Evolutionary conservation across 2,329 filamentous ascomycete genomes (phyloP), one percentile per base, ranked within the genome.

Genomic region (Ceratocystis harringtonii): DNA sequence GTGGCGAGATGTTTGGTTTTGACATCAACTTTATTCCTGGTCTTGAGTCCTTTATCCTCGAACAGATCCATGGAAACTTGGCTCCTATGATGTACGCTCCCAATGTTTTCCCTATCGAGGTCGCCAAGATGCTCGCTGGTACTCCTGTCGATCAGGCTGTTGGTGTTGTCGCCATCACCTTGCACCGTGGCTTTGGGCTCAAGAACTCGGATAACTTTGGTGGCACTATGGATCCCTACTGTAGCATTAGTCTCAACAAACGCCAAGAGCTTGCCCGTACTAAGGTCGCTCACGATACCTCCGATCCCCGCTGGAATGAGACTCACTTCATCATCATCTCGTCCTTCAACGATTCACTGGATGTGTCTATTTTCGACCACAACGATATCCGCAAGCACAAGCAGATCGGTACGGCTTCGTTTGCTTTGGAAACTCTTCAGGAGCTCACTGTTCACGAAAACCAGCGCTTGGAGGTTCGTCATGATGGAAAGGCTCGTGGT

Each of bases 11-110:
- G 2, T 90, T 99, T 69, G 94, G 94, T 48, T 96, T 99, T 73
- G 94, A 99, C 72, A 97, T 99, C 80, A 97, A 96, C 78, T 96
- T 99, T 76, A 95, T 99, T 70, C 94, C 94, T 19, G 92, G 92
- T 70, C 81, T 99, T 28, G 92, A 97, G 75, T 83, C 75, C 66
- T 99, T 99, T 76, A 99, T 99, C 71, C 85, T 89, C 73, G 94
- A 99, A 71, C 90, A 95, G 77, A 95, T 99, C 64, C 95, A 99
- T 75, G 89, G 88, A 69, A 96, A 92, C 72, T 78, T 99, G 62
- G 88, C 85, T 1, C 95, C 94, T 0, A 97, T 99, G 88, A 96
- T 99, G 90, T 99, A 99, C 73, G 87, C 85, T 45, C 94, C 94
- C 7, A 96, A 99, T 71, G 91, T 97, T 62, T 99, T 99, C 80